These are phyloP conservation scores for Xylaria longipes DNA, from an alignment of 495 filamentous ascomycete genomes.

Conservation along the genomic window DNA sequence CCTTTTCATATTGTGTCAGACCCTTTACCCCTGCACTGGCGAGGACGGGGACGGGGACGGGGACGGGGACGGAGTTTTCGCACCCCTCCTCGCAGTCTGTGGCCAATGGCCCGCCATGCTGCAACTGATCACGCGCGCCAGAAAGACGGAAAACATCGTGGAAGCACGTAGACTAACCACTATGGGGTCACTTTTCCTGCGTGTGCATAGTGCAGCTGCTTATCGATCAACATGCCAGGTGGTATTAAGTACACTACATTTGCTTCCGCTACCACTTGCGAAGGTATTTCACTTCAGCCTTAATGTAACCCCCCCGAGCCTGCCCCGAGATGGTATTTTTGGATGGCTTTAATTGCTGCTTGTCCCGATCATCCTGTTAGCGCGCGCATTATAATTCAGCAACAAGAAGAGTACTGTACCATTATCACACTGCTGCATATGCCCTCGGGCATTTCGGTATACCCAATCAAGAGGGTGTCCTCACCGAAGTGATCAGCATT, in stretches of 20 bases:
- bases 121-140: constrained; percentile 21
- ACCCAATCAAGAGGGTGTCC: constrained; percentile 7
- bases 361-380: not conserved
- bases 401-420: not conserved
- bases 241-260: constrained; percentile 19
- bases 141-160: constrained; percentile 20
- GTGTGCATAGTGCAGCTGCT: not conserved
- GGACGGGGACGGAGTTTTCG: not conserved
- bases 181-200: constrained; percentile 4
- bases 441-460: not conserved
- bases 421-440: not conserved
- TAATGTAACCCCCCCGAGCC: constrained; percentile 25
- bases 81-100: not conserved
- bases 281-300: constrained; percentile 26
- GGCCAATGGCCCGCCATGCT: constrained; percentile 14
- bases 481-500: constrained; percentile 16
- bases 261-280: constrained; percentile 14
- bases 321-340: constrained; percentile 24
- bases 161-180: not conserved
- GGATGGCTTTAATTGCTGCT: constrained; percentile 9
- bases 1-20: constrained; percentile 18
- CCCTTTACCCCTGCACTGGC: constrained; percentile 4
- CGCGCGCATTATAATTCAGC: not conserved
- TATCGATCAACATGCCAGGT: constrained; percentile 20
- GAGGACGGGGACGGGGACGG: not conserved